Base-by-base conservation (phyloP, 371 early-diverging fungal species). In the Actinomucor elegans region DNA sequence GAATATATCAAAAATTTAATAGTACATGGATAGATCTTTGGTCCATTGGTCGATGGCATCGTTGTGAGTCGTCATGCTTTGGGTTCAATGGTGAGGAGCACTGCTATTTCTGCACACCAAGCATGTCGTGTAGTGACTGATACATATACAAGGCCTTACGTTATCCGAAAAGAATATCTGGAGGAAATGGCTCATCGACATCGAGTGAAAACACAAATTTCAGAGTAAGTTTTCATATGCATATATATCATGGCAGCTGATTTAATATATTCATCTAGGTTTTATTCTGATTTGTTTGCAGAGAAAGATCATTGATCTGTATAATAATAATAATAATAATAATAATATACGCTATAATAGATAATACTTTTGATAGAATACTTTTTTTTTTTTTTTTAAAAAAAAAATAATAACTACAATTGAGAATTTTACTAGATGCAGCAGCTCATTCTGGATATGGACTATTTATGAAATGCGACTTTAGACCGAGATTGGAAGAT, bases 1-100 rank as follows among this genome's bases (percentile, higher is more conserved):
- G 32, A 24, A 40, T 21, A 21, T 9, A 7, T 8, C 32, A 51
- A 40, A 61, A n/a, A n/a, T n/a, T n/a, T n/a, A n/a, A 50, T 14
- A 36, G 15, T 24, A 38, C 7, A 7, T 33, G 26, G 12, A 6
- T 57, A 85, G 83, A 75, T 77, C 20, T 78, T 86, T 61, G 91
- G 91, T 5, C 91, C 91, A 5, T 59, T 91, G 18, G 71, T 77
- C 12, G 89, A 91, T 61, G 89, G 88, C 12, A 85, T 85, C 71
- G 67, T 88, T 5, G 81, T 89, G 3, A 83, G 81, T 48, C 71
- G 87, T 10, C 86, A 87, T 66, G 72, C 85, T 1, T 61, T 91
- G 4, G 91, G 88, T 0, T 64, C 71, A 20, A 75, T 91, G 67
- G 79, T 88, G 4, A 79, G 91, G 24, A 80, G 77, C 29, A 89